Percentiles rank a stretch among this genome's conserved stretches.
These are phyloP conservation scores for Neopestalotiopsis clavispora DNA, from an alignment of 2,329 filamentous ascomycete species.

Conservation along the genomic window DNA sequence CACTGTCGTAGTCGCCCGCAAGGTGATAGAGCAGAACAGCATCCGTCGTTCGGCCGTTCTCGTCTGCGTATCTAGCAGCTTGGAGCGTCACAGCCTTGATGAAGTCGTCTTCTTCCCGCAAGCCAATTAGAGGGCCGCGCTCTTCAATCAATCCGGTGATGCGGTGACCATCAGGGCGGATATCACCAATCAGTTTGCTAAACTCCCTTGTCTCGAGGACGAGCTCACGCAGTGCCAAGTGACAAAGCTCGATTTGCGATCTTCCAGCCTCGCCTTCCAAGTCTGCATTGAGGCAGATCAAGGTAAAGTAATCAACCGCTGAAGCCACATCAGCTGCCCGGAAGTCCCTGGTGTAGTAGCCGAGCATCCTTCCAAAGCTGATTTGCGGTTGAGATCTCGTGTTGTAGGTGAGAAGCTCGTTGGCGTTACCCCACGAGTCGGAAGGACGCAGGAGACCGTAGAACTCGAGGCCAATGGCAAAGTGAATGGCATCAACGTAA, in stretches of 20 bases:
- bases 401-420: slow-evolving; percentile 71
- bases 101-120: slow-evolving; percentile 82
- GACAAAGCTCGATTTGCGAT: slow-evolving; percentile 81
- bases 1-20: slow-evolving; percentile 92
- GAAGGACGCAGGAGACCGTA: slow-evolving; percentile 89
- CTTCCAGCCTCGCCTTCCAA: slow-evolving; percentile 74
- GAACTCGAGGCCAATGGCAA: slow-evolving; percentile 85
- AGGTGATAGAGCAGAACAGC: slow-evolving; percentile 94
- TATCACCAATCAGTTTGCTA: slow-evolving; percentile 90
- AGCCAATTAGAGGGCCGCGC: slow-evolving; percentile 78
- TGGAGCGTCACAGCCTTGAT: slow-evolving; percentile 91
- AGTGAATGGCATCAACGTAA: slow-evolving; percentile 93
- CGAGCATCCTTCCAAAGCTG: slow-evolving; percentile 92
- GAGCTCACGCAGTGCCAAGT: slow-evolving; percentile 90
- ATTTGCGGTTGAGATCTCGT: slow-evolving; percentile 78
- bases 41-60: slow-evolving; percentile 91
- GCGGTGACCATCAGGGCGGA: slow-evolving; percentile 81
- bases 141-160: slow-evolving; percentile 88
- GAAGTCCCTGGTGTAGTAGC: slow-evolving; percentile 96
- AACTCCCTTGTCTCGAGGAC: slow-evolving; percentile 98
- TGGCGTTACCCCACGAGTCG: slow-evolving; percentile 75
- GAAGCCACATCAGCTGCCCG: slow-evolving; percentile 86
- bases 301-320: slow-evolving; percentile 88
- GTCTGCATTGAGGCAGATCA: slow-evolving; percentile 92
- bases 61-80: slow-evolving; percentile 89